phyloP scores from a whole-genome alignment of 1,284 basidiomycete species.

The Megacollybia platyphylla region DNA sequence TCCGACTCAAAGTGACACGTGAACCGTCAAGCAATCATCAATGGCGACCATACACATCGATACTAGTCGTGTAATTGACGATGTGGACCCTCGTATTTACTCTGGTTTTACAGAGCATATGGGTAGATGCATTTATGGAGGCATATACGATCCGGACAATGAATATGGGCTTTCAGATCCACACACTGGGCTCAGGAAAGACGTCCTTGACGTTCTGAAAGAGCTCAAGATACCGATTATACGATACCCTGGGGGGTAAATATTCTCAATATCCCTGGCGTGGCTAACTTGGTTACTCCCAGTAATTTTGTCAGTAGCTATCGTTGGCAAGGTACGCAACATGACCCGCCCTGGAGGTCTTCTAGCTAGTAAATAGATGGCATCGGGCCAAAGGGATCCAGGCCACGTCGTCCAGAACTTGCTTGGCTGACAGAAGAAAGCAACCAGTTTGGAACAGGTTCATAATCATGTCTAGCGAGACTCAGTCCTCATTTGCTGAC shows the following conservation, averaged over 20 bases:
- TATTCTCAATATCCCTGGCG: neutral
- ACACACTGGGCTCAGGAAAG: conserved; percentile 37
- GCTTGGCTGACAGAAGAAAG: conserved; percentile 55
- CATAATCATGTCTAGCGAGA: neutral
- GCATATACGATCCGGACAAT: conserved; percentile 37
- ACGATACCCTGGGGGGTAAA: conserved; percentile 44
- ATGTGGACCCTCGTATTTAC: conserved; percentile 33
- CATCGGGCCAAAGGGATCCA: conserved; percentile 37
- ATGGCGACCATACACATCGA: conserved; percentile 20
- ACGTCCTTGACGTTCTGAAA: conserved; percentile 40
- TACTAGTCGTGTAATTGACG: conserved; percentile 20
- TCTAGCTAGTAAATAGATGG: conserved; percentile 23
- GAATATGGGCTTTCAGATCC: conserved; percentile 21
- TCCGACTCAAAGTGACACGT: no score
- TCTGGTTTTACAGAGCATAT: conserved; percentile 54
- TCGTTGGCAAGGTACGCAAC: conserved; percentile 40
- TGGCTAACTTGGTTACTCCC: conserved; percentile 1
- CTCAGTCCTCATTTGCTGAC: neutral
- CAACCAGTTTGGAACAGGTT: conserved; percentile 51
- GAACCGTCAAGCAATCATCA: no score
- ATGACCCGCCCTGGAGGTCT: neutral
- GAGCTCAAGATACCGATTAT: conserved; percentile 45
- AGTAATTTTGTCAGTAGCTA: conserved; percentile 49
- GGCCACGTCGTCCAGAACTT: conserved; percentile 48
- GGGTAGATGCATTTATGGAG: conserved; percentile 51